Conservation (phyloP, 495 filamentous ascomycete species). For the Penicillium angulare region DNA sequence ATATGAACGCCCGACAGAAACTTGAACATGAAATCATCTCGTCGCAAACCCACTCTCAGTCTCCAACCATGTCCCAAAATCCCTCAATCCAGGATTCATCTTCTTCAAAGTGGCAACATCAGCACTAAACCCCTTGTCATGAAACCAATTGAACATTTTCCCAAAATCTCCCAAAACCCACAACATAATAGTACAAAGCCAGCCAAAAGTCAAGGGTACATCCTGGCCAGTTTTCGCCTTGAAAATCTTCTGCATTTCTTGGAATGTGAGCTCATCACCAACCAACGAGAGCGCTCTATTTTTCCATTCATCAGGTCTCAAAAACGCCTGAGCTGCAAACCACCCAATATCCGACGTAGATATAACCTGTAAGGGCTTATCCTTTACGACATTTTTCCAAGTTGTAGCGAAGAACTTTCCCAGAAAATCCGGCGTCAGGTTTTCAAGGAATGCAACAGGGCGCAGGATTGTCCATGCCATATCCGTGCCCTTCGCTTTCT, state of each 20-base stretch:
- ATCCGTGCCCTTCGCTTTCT: slow-evolving; percentile 27
- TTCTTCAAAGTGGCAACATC: slow-evolving; percentile 54
- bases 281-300: slow-evolving; percentile 51
- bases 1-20: neutral
- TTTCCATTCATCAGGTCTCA: slow-evolving; percentile 44
- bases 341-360: slow-evolving; percentile 60
- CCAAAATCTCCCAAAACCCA: slow-evolving; percentile 52
- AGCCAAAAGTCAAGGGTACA: slow-evolving; percentile 49
- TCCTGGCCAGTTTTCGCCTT: slow-evolving; percentile 43
- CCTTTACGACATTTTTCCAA: slow-evolving; percentile 44
- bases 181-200: slow-evolving; percentile 40
- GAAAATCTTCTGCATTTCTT: slow-evolving; percentile 50
- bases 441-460: slow-evolving; percentile 69
- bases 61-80: slow-evolving; percentile 60
- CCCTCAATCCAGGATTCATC: slow-evolving; percentile 52
- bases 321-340: slow-evolving; percentile 63
- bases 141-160: slow-evolving; percentile 64
- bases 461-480: slow-evolving; percentile 64
- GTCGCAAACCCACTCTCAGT: slow-evolving; percentile 48
- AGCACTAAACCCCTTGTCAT: slow-evolving; percentile 57
- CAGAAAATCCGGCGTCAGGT: slow-evolving; percentile 53
- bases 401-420: slow-evolving; percentile 59
- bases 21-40: neutral
- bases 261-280: slow-evolving; percentile 57
- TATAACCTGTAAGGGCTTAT: slow-evolving; percentile 57